Base-by-base conservation (phyloP, 805 yeast species). In the Lipomyces sp. region DNA sequence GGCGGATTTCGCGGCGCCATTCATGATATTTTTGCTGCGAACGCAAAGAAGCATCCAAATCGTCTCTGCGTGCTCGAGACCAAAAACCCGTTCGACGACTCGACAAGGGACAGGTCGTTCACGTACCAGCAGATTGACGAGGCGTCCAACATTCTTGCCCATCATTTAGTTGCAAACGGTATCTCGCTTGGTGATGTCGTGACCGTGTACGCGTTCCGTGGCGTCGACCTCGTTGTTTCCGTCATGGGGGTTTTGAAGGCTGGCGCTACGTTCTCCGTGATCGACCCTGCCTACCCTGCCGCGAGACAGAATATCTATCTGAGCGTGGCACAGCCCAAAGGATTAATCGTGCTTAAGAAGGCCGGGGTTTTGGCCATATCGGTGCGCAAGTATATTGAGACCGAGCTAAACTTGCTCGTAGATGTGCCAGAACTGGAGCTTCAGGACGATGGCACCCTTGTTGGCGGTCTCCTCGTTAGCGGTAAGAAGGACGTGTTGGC, bases 241-340 rank as follows among this genome's bases (percentile, higher is more conserved):
- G 98, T 95, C 18, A 88, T 95, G 90, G 99, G 98, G 78, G 97
- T 92, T 29, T 85, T 95, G 77, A 95, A 95, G 80, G 98, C 99
- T 0, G 99, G 99, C 73, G 98, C 97, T 18, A 94, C 99, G 0
- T 95, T 95, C 77, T 93, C 98, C 8, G 99, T 95, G 30, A 96
- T 95, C 71, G 99, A 95, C 77, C 99, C 99, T 6, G 98, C 98
- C 4, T 95, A 95, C 78, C 99, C 99, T 54, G 97, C 99, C 18
- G 96, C 97, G 8, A 87, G 99, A 79, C 99, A 95, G 79, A 95
- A 91, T 70, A 86, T 95, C 68, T 95, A 95, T 77, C 83, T 95
- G 64, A 87, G 90, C 58, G 99, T 95, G 15, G 98, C 99, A 48
- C 87, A 89, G 77, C 99, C 99, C 42, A 85, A 81, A 73, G 99